Conservation (phyloP, 2,329 filamentous ascomycete species). For the Metarhizium rileyi region DNA sequence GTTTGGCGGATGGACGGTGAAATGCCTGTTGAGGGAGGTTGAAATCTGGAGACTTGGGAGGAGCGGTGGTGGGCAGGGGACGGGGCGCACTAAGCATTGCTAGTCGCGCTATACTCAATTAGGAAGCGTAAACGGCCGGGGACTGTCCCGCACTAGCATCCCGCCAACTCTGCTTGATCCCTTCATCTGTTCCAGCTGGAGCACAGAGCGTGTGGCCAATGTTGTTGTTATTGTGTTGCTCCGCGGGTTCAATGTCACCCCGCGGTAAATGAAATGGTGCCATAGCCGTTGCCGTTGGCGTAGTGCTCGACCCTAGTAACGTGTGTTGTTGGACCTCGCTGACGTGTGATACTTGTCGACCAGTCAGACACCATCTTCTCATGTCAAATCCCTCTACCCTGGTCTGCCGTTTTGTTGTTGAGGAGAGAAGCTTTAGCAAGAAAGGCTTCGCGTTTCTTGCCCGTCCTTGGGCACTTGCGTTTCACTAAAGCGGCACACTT, state of each 20-base stretch:
- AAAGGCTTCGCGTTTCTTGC: too few species aligned
- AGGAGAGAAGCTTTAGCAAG: too few species aligned
- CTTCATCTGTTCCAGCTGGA: not conserved
- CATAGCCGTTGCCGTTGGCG: too few species aligned
- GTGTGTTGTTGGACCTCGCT: too few species aligned
- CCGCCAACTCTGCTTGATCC: not conserved
- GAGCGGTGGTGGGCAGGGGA: slow-evolving; percentile 1
- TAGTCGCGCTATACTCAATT: slow-evolving; percentile 8
- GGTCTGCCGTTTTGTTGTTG: too few species aligned
- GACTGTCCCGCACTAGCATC: slow-evolving; percentile 7
- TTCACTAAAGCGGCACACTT: too few species aligned
- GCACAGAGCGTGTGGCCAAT: not conserved
- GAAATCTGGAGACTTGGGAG: slow-evolving; percentile 2
- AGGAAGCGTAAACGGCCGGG: slow-evolving; percentile 8
- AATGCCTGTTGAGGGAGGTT: slow-evolving; percentile 3
- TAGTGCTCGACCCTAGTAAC: too few species aligned
- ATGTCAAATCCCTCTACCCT: too few species aligned
- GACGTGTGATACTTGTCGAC: too few species aligned
- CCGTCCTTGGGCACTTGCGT: too few species aligned
- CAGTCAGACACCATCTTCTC: too few species aligned
- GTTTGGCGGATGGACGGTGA: not conserved
- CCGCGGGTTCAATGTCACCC: not conserved
- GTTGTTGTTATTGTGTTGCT: not conserved
- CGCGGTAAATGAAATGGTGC: not conserved
- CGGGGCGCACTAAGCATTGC: slow-evolving; percentile 1